Percentiles rank a stretch among this genome's conserved stretches.
phyloP scores from a whole-genome alignment of 2,329 filamentous ascomycete genomes.

The Talaromyces sp. region DNA sequence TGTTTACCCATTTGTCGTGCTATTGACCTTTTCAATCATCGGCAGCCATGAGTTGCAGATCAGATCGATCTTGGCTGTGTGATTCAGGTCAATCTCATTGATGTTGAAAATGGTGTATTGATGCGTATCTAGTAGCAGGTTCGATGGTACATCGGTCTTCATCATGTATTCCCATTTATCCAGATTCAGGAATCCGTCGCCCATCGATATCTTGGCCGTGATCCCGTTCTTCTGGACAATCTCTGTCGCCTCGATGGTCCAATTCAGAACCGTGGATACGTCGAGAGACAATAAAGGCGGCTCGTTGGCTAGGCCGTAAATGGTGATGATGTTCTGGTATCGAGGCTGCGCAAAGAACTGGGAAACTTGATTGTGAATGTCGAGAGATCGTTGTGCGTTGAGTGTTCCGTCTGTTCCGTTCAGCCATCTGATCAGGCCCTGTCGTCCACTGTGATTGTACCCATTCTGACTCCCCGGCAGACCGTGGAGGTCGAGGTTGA shows the following conservation, averaged over 20 bases:
- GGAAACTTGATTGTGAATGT: conserved; percentile 81
- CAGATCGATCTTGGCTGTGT: conserved; percentile 79
- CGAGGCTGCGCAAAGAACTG: conserved; percentile 90
- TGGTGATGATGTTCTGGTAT: conserved; percentile 85
- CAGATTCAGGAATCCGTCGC: conserved; percentile 91
- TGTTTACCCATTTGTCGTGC: conserved; percentile 62
- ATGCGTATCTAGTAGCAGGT: conserved; percentile 87
- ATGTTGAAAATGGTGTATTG: conserved; percentile 98
- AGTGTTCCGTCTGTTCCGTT: conserved; percentile 79
- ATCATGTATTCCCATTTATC: conserved; percentile 86
- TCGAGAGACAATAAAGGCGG: conserved; percentile 77
- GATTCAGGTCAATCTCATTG: conserved; percentile 75
- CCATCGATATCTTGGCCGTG: conserved; percentile 71
- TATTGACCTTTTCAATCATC: conserved; percentile 70
- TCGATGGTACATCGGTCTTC: conserved; percentile 59
- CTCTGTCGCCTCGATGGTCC: conserved; percentile 72
- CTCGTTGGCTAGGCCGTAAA: conserved; percentile 95
- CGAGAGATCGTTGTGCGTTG: conserved; percentile 77
- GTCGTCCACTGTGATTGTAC: conserved; percentile 91
- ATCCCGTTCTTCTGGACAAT: conserved; percentile 75
- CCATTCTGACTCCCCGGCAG: conserved; percentile 92
- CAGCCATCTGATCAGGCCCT: conserved; percentile 79
- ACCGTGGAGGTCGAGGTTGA: conserved; percentile 92
- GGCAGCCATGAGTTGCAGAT: conserved; percentile 83
- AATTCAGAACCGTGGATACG: conserved; percentile 64